Base-by-base conservation (phyloP, 371 early-diverging fungal genomes). In the Mucor irregularis region DNA sequence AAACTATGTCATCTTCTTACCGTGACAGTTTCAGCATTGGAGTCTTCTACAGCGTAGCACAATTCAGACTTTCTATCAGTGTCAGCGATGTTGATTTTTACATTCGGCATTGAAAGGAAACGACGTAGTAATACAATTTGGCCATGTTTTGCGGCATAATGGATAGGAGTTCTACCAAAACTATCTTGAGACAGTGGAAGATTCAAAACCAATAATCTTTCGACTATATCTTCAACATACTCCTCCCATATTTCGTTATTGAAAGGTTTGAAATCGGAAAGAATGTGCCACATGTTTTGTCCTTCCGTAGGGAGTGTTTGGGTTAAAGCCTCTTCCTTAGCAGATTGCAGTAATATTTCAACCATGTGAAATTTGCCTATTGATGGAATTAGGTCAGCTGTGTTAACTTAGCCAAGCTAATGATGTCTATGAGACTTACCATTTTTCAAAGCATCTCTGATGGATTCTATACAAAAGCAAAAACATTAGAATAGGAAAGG, bases 311-410 rank as follows among this genome's bases (percentile, higher is more conserved):
- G 39, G 5, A 56, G 24, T 14, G 50, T 50, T 6, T 45, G 60
- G 22, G 44, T 52, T 19, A 59, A 53, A 0, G 33, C 17, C 0
- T 55, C 25, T 13, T 53, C 54, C 4, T 33, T 10, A 29, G 71
- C 68, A 24, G 65, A 51, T 16, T 68, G 48, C 11, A 82, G 25
- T 3, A 82, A 44, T 14, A 77, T 52, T 6, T 81, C 68, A 0
- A 76, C 83, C 50, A 87, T 61, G 53, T 83, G 81, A 56, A 78
- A 83, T 45, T 72, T 71, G 21, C 71, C 69, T 68, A 45, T n/a
- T 30, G 13, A 13, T 11, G 0, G 9, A 16, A 35, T n/a, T 3
- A 11, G 24, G 29, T 44, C 8, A 9, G 3, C 11, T 13, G 4
- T 19, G 21, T 10, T 17, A 17, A 16, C 9, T 21, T 4, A 21